Evolutionary conservation across 78 protist genomes (phyloP).

Genomic region (Polysphondylium violaceum): DNA sequence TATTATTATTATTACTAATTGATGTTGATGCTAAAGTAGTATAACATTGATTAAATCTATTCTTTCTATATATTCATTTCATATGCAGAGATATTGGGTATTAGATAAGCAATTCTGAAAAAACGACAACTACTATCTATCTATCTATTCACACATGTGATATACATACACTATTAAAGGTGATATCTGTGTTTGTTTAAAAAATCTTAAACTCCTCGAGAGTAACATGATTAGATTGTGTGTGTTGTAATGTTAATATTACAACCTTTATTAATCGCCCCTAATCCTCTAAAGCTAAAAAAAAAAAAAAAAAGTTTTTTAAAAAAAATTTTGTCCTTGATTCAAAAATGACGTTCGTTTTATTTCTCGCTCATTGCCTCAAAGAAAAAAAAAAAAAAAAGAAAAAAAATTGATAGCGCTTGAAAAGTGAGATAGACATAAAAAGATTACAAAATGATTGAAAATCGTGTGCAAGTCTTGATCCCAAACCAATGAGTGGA

Average conservation of each 20-base stretch:
- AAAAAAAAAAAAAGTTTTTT: neutral
- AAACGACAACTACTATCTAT: too few species aligned
- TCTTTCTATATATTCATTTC: too few species aligned
- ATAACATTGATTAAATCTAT: too few species aligned
- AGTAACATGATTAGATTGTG: neutral
- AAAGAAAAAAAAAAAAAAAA: neutral
- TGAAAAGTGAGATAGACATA: neutral
- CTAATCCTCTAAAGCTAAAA: neutral
- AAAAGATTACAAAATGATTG: neutral
- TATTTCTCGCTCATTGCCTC: too few species aligned
- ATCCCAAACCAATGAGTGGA: neutral
- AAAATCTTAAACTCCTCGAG: too few species aligned
- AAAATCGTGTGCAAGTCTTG: conserved; percentile 1
- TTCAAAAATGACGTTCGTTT: conserved; percentile 21
- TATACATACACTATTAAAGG: too few species aligned
- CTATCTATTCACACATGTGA: too few species aligned
- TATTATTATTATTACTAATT: too few species aligned
- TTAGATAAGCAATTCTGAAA: too few species aligned
- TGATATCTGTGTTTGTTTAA: too few species aligned
- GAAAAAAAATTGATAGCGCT: neutral
- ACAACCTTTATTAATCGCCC: neutral
- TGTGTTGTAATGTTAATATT: neutral
- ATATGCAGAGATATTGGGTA: too few species aligned
- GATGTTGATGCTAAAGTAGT: too few species aligned
- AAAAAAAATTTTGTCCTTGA: neutral